Evolutionary conservation across 108 stramenopile species (phyloP).

Genomic region (Skeletonema menzelii): DNA sequence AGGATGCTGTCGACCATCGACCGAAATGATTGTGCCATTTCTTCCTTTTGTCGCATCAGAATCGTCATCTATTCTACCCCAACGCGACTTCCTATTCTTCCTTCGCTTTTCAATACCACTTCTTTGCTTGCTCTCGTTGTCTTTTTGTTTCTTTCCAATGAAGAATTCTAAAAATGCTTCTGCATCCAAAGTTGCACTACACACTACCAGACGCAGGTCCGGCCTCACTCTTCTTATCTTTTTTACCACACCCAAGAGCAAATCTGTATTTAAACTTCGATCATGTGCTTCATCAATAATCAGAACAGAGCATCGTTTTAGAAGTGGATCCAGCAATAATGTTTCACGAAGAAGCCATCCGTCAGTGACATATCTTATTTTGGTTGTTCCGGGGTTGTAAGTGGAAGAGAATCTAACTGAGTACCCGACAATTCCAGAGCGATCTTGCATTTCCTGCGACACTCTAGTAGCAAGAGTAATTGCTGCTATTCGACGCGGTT

Average conservation of each 20-base stretch:
- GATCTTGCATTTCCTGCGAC: conserved; percentile 56
- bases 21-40: conserved; percentile 77
- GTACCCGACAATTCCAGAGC: conserved; percentile 71
- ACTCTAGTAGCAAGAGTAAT: conserved; percentile 83
- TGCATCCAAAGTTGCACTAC: conserved; percentile 97
- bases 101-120: conserved; percentile 39
- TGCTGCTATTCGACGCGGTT: conserved; percentile 93
- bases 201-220: conserved; percentile 89
- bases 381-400: conserved; percentile 55
- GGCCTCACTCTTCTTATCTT: conserved; percentile 79
- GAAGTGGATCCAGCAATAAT: conserved; percentile 86
- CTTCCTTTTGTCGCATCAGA: conserved; percentile 6
- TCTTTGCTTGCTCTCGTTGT: conserved; percentile 14
- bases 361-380: conserved; percentile 87
- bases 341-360: conserved; percentile 91
- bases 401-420: conserved; percentile 77
- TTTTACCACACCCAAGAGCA: conserved; percentile 88
- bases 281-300: conserved; percentile 98
- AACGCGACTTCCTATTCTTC: conserved; percentile 35
- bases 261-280: conserved; percentile 87
- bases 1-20: conserved; percentile 81
- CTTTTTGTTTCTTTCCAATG: conserved; percentile 33
- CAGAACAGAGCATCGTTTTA: conserved; percentile 90
- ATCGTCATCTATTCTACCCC: conserved; percentile 38
- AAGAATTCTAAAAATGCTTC: conserved; percentile 92